phyloP scores from a whole-genome alignment of 1,284 basidiomycete species.

The Xanthoconium separans region DNA sequence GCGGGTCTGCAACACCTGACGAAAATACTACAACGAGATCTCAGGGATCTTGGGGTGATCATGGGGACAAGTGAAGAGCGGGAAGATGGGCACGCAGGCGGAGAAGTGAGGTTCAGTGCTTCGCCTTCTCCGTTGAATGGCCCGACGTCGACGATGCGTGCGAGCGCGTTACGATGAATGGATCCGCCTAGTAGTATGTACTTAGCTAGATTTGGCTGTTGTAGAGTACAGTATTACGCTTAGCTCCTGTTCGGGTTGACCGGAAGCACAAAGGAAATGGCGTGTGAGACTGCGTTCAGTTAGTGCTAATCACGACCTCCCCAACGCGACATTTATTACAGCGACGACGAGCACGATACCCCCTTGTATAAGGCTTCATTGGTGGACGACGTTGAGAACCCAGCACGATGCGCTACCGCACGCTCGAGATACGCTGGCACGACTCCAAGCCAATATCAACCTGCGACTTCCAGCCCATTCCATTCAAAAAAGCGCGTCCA shows the following conservation, averaged over 20 bases:
- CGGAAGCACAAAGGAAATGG: slow-evolving; percentile 13
- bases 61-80: slow-evolving; percentile 48
- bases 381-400: slow-evolving; percentile 2
- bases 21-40: slow-evolving; percentile 64
- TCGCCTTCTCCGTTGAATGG: slow-evolving; percentile 28
- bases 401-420: slow-evolving; percentile 71
- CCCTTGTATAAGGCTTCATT: background rate
- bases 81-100: slow-evolving; percentile 28
- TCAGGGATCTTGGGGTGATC: slow-evolving; percentile 74
- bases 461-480: slow-evolving; percentile 86
- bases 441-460: slow-evolving; percentile 92
- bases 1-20: slow-evolving; percentile 78
- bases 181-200: background rate
- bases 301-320: slow-evolving; percentile 13
- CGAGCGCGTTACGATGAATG: slow-evolving; percentile 36
- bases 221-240: slow-evolving; percentile 7
- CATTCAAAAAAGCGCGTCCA: slow-evolving; percentile 76
- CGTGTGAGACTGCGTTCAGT: slow-evolving; percentile 24
- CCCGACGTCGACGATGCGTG: slow-evolving; percentile 35
- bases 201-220: slow-evolving; percentile 11
- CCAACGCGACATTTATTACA: background rate
- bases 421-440: slow-evolving; percentile 92
- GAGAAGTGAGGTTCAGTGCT: slow-evolving; percentile 24
- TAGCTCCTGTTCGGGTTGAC: background rate
- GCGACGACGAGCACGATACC: slow-evolving; percentile 12